Conservation (phyloP, 352 stramenopile genomes). For the Globisporangium iwayamae region DNA sequence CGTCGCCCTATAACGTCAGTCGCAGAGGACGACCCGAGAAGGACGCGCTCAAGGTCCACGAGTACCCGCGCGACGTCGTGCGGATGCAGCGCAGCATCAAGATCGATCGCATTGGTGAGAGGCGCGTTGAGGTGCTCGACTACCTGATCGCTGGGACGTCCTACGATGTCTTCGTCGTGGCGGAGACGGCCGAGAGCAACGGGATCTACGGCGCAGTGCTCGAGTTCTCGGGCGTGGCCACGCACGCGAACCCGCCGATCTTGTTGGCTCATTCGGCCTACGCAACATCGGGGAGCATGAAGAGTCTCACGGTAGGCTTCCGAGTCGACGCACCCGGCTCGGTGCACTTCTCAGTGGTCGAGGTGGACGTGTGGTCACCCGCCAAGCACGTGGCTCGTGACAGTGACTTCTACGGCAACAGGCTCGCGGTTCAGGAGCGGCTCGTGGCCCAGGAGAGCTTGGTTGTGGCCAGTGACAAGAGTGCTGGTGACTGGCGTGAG, state of each 20-base stretch:
- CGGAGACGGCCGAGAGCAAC: conserved; percentile 43
- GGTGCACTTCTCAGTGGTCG: conserved; percentile 61
- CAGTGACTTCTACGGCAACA: conserved; percentile 62
- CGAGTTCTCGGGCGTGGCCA: conserved; percentile 43
- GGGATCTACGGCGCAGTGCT: conserved; percentile 57
- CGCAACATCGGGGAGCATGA: conserved; percentile 46
- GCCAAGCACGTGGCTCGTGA: conserved; percentile 34
- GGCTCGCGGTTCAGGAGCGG: conserved; percentile 51
- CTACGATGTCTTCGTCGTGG: conserved; percentile 65
- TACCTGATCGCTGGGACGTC: conserved; percentile 52
- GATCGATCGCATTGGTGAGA: conserved; percentile 20
- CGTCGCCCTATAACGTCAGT: conserved; percentile 76
- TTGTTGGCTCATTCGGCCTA: conserved; percentile 61
- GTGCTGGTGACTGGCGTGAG: conserved; percentile 46
- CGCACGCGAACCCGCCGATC: conserved; percentile 59
- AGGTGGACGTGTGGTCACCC: conserved; percentile 29
- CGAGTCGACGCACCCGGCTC: conserved; percentile 50
- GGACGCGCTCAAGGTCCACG: conserved; percentile 38
- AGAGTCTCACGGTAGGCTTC: conserved; percentile 57
- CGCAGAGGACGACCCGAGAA: conserved; percentile 35
- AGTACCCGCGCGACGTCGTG: conserved; percentile 65
- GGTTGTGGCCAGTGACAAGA: conserved; percentile 27
- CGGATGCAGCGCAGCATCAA: conserved; percentile 37
- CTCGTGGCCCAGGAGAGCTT: conserved; percentile 42
- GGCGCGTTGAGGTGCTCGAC: conserved; percentile 57